Evolutionary conservation across 306 rosid genomes (phyloP).

Genomic region (Hippophae gyantsensis): DNA sequence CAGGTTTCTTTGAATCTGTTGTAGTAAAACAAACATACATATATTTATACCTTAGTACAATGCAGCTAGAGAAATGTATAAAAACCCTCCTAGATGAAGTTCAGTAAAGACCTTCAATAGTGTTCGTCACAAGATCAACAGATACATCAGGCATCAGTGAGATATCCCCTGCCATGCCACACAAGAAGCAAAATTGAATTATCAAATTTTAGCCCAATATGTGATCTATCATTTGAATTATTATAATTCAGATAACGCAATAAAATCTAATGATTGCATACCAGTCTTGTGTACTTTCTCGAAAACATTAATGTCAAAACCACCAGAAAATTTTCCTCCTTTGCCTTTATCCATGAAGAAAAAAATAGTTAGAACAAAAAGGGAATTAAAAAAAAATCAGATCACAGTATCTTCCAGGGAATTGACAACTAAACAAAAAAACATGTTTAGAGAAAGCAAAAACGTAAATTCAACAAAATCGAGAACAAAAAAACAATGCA

Average conservation of each 20-base stretch:
- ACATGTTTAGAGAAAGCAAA: not conserved
- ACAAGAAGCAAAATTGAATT: constrained; percentile 1
- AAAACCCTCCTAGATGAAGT: not conserved
- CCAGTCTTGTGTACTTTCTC: constrained; percentile 80
- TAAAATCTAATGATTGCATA: constrained; percentile 17
- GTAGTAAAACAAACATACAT: constrained; percentile 4
- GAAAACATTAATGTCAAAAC: constrained; percentile 87
- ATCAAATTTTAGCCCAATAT: constrained; percentile 10
- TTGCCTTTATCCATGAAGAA: constrained; percentile 40
- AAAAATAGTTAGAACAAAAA: not conserved
- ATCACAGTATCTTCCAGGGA: not conserved
- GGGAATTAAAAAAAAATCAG: not conserved
- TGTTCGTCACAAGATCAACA: constrained; percentile 69
- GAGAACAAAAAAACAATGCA: not conserved
- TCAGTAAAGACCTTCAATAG: constrained; percentile 54
- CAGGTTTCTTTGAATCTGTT: constrained; percentile 79
- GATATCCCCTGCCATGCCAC: constrained; percentile 50
- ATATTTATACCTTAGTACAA: not conserved
- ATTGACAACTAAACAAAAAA: not conserved
- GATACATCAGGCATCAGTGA: constrained; percentile 73
- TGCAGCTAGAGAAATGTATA: too few relatives aligned
- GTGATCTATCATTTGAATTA: not conserved
- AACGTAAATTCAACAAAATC: not conserved
- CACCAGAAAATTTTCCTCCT: constrained; percentile 85
- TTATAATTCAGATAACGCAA: not conserved